Evolutionary conservation across 2,329 filamentous ascomycete genomes (phyloP), one percentile per base, ranked within the genome.

Genomic region (Penicillium sp.): DNA sequence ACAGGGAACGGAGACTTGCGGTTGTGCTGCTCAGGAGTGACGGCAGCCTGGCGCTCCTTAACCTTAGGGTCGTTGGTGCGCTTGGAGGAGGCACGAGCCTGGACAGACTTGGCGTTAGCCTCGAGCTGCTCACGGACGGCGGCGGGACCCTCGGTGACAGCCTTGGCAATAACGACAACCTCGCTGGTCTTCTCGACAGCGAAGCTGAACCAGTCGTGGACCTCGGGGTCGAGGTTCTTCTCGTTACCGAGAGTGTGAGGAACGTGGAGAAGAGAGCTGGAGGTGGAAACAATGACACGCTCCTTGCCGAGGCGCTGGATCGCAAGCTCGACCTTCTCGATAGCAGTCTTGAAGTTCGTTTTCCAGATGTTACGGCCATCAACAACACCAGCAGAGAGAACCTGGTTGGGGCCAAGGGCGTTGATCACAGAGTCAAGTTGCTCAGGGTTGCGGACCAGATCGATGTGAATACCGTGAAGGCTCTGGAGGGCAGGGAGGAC

Each of bases 301-400:
- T 98, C 93, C 87, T 97, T 94, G 84, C 95, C 94, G 67, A 99
- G 88, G 85, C 96, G 92, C 85, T 97, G 92, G 74, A 98, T 85
- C 68, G 94, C 95, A 64, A 88, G 85, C 88, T 98, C 92, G 65
- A 95, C 90, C 68, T 84, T 88, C 85, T 95, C 93, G 69, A 99
- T 96, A 76, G 95, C 93, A 74, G 88, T 88, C 88, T 96, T 91
- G 85, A 97, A 91, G 90, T 98, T 96, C 83, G 93, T 97, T 91
- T 99, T 99, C 95, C 95, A 99, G 86, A 99, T 98, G 88, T 99
- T 99, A 76, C 95, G 93, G 75, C 95, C 95, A 75, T 99, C 93
- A 70, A 99, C 95, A 73, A 99, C 91, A 92, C 95, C 95, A 69
- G 89, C 91, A 70, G 95, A 99, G 70, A 99, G 90, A 71, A 93